Evolutionary conservation across 768 basidiomycete species (phyloP), one percentile per base, ranked within the genome.

Genomic region (Rubroboletus satanas): DNA sequence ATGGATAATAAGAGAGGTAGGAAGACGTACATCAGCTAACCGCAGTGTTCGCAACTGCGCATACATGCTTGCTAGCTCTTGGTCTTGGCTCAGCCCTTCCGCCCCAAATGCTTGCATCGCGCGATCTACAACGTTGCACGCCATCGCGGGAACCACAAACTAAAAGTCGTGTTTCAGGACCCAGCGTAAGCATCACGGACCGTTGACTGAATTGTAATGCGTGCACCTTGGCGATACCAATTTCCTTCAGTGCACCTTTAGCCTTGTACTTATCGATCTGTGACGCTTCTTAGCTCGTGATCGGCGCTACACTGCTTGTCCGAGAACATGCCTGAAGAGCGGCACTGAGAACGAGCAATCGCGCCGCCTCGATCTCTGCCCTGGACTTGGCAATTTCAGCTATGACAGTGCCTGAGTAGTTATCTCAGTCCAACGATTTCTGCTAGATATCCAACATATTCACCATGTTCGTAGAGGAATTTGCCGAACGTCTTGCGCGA

Each of bases 181-280:
- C 38, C 49, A 17, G 32, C 15, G 26, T 58, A 43, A 52, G 38
- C 42, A 31, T 26, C 50, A 31, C 14, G 14, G 15, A 35, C 23
- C n/a, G 11, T 28, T 14, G 11, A 21, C 29, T 26, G 15, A 29
- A 32, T 48, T 7, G 17, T 29, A 49, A 49, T 32, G 23, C 55
- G 12, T 74, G 39, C 58, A 90, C 96, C 80, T 99, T 99, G 42
- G 97, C 93, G 56, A 98, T 91, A 23, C 93, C 95, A 63, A 99
- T 98, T 71, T 98, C 97, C 72, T 97, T 96, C 69, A 98, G 65
- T 0, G 97, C 97, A 31, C 92, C 94, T 71, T 98, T 99, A 2
- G 97, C 91, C 59, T 88, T 83, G 63, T 83, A 77, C 58, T 85
- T 88, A 74, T 99, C 97, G 59, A 98, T 93, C 88, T 94, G 61